Evolutionary conservation across 140 eudicot genomes (phyloP).

Genomic region (Erigeron philadelphicus): DNA sequence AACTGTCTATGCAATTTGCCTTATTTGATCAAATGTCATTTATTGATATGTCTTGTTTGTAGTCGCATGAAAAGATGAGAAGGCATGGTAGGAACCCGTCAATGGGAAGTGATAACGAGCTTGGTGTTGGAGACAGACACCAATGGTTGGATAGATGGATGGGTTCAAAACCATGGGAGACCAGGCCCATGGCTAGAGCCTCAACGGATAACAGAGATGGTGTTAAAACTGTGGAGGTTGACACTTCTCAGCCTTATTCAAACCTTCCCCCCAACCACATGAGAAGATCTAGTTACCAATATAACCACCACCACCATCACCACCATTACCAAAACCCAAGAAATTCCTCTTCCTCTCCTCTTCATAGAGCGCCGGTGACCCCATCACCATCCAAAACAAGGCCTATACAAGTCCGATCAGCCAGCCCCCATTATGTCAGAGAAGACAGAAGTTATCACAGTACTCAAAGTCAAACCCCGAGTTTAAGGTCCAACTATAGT

Average conservation of each 20-base stretch:
- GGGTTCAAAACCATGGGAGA: conserved; percentile 67
- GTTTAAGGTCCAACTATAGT: conserved; percentile 60
- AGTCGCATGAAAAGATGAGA: conserved; percentile 37
- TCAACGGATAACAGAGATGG: conserved; percentile 64
- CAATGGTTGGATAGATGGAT: conserved; percentile 57
- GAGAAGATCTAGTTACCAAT: conserved; percentile 46
- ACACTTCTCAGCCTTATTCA: conserved; percentile 66
- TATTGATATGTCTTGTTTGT: conserved; percentile 8
- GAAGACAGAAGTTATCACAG: conserved; percentile 59
- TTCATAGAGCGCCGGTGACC: conserved; percentile 38
- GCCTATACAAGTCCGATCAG: conserved; percentile 70
- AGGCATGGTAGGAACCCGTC: conserved; percentile 52
- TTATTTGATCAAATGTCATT: neutral
- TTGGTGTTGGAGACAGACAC: conserved; percentile 46
- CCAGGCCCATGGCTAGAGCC: conserved; percentile 55
- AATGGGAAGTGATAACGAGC: conserved; percentile 57
- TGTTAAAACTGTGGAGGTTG: conserved; percentile 69
- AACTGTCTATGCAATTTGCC: neutral
- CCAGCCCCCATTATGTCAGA: conserved; percentile 64
- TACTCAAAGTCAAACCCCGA: conserved; percentile 60
- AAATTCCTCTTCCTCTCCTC: conserved; percentile 53
- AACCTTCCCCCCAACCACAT: conserved; percentile 51
- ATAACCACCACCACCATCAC: conserved; percentile 39
- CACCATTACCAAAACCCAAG: conserved; percentile 39
- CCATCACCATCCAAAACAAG: conserved; percentile 65